Base-by-base conservation (phyloP, 805 yeast genomes). In the Teunomyces kruisii region DNA sequence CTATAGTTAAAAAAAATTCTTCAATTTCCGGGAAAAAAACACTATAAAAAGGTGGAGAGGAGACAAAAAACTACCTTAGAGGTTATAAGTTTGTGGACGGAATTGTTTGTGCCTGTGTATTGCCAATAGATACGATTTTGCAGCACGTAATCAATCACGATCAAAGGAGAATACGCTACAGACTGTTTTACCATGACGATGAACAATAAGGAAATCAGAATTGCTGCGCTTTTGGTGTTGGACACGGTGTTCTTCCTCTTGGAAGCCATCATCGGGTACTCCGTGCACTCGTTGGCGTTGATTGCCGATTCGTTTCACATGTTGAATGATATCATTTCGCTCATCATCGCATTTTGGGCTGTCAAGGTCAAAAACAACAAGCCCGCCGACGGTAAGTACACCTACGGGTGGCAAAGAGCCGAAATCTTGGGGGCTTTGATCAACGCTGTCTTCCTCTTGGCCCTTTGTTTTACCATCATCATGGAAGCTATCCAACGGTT, bases 361-460 rank as follows among this genome's bases (percentile, higher is more conserved):
- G 98, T 94, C 15, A 80, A 80, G 50, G 96, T 90, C 9, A 90
- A 97, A 43, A 86, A 86, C 55, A 81, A 80, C 32, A 79, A 82
- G 57, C 81, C 83, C 24, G 94, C 96, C 1, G 94, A 89, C 62
- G 84, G 94, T 2, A 84, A 83, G 46, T 92, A 88, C 69, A 94
- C 98, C 2, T 92, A 94, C 58, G 99, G 99, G 13, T 89, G 97
- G 96, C 96, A 92, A 65, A 78, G 99, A 54, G 98, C 98, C 4
- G 99, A 92, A 66, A 91, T 92, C 43, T 74, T 92, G 49, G 99
- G 99, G 45, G 99, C 98, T 7, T 75, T 92, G 48, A 80, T 92
- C 53, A 92, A 92, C 61, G 97, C 97, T 2, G 97, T 94, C 8
- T 94, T 94, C 57, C 66, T 92, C 52, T 74, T 94, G 52, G 98